Conservation (phyloP, 106 monocot genomes). For the Allium cepa region DNA sequence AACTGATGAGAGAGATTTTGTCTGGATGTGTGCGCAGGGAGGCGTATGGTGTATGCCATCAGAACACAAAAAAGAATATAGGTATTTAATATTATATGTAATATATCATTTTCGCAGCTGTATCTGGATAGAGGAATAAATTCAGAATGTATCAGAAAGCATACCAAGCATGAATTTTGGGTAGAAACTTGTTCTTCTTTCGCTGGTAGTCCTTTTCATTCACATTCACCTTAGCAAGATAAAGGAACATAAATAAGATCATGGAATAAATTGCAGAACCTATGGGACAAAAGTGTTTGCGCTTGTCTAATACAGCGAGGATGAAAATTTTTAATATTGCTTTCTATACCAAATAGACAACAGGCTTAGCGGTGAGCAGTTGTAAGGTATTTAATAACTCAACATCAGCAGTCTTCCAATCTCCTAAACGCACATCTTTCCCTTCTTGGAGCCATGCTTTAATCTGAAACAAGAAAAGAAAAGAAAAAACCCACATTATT, state of each 20-base stretch:
- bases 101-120: too few species aligned
- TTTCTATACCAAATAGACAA: conserved; percentile 82
- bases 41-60: too few species aligned
- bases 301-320: neutral
- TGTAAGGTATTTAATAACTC: conserved; percentile 95
- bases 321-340: neutral
- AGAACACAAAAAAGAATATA: too few species aligned
- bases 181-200: conserved; percentile 98
- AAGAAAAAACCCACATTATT: too few species aligned
- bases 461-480: conserved; percentile 26
- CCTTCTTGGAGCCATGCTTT: conserved; percentile 75
- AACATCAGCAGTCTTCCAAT: conserved; percentile 96
- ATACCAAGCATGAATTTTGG: conserved; percentile 98
- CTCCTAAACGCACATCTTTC: conserved; percentile 93
- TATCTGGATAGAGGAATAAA: neutral
- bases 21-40: too few species aligned
- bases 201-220: conserved; percentile 98
- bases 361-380: conserved; percentile 86
- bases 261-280: neutral
- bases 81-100: too few species aligned
- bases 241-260: conserved; percentile 7
- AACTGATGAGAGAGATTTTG: too few species aligned
- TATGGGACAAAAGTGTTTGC: neutral
- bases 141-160: conserved; percentile 2
- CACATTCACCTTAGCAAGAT: conserved; percentile 81